These are phyloP conservation scores for Macrotyloma uniflorum DNA, from an alignment of 306 rosid genomes.

Conservation along the genomic window DNA sequence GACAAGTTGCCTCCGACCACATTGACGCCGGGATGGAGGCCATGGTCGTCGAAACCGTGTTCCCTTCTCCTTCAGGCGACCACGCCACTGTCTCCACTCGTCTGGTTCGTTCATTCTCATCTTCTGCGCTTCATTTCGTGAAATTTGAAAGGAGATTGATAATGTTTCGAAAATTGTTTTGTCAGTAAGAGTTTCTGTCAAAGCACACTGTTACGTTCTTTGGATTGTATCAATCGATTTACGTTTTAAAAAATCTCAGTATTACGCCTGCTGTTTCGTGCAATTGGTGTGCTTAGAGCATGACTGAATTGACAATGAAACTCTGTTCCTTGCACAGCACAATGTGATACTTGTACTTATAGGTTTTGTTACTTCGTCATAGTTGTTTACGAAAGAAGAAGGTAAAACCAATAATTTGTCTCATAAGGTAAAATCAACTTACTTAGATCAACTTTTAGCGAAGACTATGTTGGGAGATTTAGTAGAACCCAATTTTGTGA, in stretches of 20 bases:
- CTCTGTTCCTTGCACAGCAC: neutral
- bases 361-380: neutral
- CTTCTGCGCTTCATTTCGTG: neutral
- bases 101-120: slow-evolving; percentile 57
- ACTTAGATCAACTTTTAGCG: neutral
- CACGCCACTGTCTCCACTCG: slow-evolving; percentile 87
- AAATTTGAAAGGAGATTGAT: neutral
- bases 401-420: neutral
- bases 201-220: neutral
- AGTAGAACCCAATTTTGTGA: too few relatives aligned
- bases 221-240: neutral
- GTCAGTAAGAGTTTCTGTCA: neutral
- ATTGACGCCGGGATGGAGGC: slow-evolving; percentile 64
- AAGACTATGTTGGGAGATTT: too few relatives aligned
- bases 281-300: neutral
- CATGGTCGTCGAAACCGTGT: slow-evolving; percentile 89
- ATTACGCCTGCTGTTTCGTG: neutral
- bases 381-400: neutral
- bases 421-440: neutral
- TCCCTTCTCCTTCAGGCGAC: slow-evolving; percentile 65
- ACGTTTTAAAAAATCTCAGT: neutral
- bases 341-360: neutral
- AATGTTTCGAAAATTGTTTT: neutral
- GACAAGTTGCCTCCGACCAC: slow-evolving; percentile 80
- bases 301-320: neutral